Percentiles rank a stretch among this genome's conserved stretches.
Conservation (phyloP, 176 grass and related monocot genomes). For the Alloteropsis semialata region DNA sequence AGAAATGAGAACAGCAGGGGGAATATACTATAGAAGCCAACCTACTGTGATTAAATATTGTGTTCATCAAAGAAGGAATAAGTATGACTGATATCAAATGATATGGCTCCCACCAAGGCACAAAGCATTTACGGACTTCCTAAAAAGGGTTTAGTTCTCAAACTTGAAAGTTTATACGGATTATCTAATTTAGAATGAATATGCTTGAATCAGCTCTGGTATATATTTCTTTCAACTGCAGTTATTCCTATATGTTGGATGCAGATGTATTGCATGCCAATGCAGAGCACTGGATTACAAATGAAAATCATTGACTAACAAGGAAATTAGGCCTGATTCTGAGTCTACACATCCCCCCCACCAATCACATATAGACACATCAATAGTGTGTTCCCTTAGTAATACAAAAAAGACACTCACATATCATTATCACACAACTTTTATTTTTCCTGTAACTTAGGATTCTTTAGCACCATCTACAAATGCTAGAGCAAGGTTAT, state of each 20-base stretch:
- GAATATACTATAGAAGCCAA: conserved; percentile 11
- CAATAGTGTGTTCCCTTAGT: background rate
- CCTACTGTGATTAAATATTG: conserved; percentile 8
- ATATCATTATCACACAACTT: conserved; percentile 14
- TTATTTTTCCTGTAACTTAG: background rate
- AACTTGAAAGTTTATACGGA: conserved; percentile 4
- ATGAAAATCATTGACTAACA: background rate
- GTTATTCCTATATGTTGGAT: background rate
- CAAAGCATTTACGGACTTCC: background rate
- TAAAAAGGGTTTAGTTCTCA: background rate
- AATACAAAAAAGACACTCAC: background rate
- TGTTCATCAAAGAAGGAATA: background rate
- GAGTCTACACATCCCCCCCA: background rate
- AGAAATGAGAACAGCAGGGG: background rate
- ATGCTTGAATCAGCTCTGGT: background rate
- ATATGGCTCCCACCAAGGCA: conserved; percentile 9
- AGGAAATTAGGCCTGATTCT: background rate
- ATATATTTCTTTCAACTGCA: conserved; percentile 12
- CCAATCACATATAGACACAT: conserved; percentile 39
- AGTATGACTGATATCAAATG: background rate
- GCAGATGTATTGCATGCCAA: background rate
- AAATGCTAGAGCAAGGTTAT: conserved; percentile 17
- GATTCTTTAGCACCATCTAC: conserved; percentile 28
- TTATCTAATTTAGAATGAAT: conserved; percentile 15
- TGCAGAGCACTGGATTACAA: background rate